Conservation (phyloP, 2,329 filamentous ascomycete genomes). For the Diaporthe ilicicola region DNA sequence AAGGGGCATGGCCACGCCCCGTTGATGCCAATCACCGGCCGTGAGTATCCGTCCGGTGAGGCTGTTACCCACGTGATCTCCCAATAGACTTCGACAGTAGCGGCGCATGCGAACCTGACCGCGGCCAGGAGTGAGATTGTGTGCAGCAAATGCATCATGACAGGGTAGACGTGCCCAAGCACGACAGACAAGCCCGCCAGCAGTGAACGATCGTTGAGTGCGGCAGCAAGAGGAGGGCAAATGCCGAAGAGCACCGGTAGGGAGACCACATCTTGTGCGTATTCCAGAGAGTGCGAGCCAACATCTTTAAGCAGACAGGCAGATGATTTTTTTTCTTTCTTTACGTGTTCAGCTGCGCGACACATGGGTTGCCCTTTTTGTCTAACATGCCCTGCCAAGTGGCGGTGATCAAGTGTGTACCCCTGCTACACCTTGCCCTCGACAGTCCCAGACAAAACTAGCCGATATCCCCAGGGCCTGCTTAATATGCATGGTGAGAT, state of each 20-base stretch:
- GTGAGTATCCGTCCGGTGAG: constrained; percentile 47
- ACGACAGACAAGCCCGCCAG: background rate
- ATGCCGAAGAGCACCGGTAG: background rate
- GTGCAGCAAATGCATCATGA: constrained; percentile 22
- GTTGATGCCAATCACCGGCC: constrained; percentile 63
- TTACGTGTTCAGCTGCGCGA: constrained; percentile 24
- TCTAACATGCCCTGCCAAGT: constrained; percentile 9
- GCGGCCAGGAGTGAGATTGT: constrained; percentile 32
- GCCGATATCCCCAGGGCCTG: background rate
- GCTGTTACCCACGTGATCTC: constrained; percentile 51
- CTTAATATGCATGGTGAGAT: constrained; percentile 15
- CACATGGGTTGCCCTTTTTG: constrained; percentile 16
- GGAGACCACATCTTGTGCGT: background rate
- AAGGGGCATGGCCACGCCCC: constrained; percentile 67
- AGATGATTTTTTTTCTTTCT: too few species aligned
- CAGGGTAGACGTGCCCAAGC: background rate
- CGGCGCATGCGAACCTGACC: constrained; percentile 39
- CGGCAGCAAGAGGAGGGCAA: background rate
- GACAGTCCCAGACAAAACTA: background rate
- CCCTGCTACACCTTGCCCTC: background rate
- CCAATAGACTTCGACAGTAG: constrained; percentile 48
- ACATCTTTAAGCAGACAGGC: constrained; percentile 27
- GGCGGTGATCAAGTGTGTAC: background rate
- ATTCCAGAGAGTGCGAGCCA: constrained; percentile 9
- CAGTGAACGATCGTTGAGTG: background rate